Evolutionary conservation across 768 basidiomycete genomes (phyloP).

Genomic region (Lactarius indigo): DNA sequence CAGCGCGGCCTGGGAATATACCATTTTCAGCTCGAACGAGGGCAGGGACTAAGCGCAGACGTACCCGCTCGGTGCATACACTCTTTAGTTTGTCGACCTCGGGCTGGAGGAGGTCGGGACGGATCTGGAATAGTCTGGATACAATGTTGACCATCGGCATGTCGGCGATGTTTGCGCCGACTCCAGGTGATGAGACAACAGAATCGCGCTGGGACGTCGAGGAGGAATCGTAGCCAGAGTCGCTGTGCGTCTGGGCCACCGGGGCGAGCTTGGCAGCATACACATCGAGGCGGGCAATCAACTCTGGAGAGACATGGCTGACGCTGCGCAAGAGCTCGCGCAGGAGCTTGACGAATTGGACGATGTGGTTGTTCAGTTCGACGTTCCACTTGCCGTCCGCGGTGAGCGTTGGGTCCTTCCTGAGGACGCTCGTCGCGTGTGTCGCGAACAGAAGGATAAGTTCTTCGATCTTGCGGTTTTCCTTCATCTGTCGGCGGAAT

Average conservation of each 20-base stretch:
- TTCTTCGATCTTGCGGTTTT: slow-evolving; percentile 96
- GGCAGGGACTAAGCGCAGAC: slow-evolving; percentile 14
- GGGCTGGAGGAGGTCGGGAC: slow-evolving; percentile 59
- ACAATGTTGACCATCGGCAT: slow-evolving; percentile 76
- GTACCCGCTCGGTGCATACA: slow-evolving; percentile 73
- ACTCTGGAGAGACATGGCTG: slow-evolving; percentile 79
- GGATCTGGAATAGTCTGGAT: slow-evolving; percentile 69
- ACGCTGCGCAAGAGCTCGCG: slow-evolving; percentile 71
- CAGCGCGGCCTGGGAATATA: slow-evolving; percentile 64
- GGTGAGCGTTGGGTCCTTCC: slow-evolving; percentile 81
- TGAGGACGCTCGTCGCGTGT: slow-evolving; percentile 79
- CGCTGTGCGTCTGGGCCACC: slow-evolving; percentile 45
- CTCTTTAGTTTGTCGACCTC: slow-evolving; percentile 68
- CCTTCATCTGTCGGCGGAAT: slow-evolving; percentile 89
- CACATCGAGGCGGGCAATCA: slow-evolving; percentile 75
- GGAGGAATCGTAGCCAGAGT: slow-evolving; percentile 65
- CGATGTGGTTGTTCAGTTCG: slow-evolving; percentile 90
- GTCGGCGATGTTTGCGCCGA: slow-evolving; percentile 52
- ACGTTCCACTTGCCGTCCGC: slow-evolving; percentile 85
- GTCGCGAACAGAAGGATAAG: slow-evolving; percentile 96
- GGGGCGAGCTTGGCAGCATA: slow-evolving; percentile 81
- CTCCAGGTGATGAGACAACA: slow-evolving; percentile 35
- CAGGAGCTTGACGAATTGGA: slow-evolving; percentile 81
- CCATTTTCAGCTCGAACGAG: slow-evolving; percentile 16
- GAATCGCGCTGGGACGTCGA: slow-evolving; percentile 61